Evolutionary conservation across 2,329 filamentous ascomycete genomes (phyloP).

Genomic region (Arthrobotrys sinensis): DNA sequence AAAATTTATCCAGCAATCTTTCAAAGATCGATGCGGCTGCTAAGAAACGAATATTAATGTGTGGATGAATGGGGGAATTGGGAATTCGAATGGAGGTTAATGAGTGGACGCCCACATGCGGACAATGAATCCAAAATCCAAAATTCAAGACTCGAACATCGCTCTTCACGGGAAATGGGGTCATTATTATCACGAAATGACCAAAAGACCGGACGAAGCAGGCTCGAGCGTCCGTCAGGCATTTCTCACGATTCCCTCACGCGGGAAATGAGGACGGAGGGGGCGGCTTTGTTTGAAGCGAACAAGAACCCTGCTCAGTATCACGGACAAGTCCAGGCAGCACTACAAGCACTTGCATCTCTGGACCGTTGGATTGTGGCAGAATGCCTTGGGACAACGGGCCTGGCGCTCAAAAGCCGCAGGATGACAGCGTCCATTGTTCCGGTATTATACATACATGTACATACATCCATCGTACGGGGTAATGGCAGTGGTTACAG

Average conservation of each 20-base stretch:
- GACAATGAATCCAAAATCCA: conserved; percentile 6
- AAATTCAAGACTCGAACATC: conserved; percentile 13
- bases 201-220: conserved; percentile 38
- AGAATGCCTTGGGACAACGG: conserved; percentile 10
- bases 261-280: conserved; percentile 57
- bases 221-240: neutral
- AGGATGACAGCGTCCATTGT: conserved; percentile 24
- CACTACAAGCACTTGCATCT: conserved; percentile 2
- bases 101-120: conserved; percentile 30
- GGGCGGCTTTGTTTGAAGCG: conserved; percentile 60
- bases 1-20: conserved; percentile 27
- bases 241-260: conserved; percentile 29
- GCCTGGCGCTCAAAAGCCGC: conserved; percentile 19
- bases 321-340: conserved; percentile 40
- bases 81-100: conserved; percentile 17
- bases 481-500: too few relatives aligned
- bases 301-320: conserved; percentile 51
- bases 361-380: conserved; percentile 7
- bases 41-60: conserved; percentile 25
- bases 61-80: conserved; percentile 1
- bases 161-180: conserved; percentile 36
- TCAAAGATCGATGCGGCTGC: conserved; percentile 32
- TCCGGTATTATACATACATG: conserved; percentile 10
- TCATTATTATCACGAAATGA: conserved; percentile 47
- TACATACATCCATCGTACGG: neutral